These are phyloP conservation scores for Ophiostoma ulmi DNA, from an alignment of 2,329 filamentous ascomycete genomes.

Conservation along the genomic window DNA sequence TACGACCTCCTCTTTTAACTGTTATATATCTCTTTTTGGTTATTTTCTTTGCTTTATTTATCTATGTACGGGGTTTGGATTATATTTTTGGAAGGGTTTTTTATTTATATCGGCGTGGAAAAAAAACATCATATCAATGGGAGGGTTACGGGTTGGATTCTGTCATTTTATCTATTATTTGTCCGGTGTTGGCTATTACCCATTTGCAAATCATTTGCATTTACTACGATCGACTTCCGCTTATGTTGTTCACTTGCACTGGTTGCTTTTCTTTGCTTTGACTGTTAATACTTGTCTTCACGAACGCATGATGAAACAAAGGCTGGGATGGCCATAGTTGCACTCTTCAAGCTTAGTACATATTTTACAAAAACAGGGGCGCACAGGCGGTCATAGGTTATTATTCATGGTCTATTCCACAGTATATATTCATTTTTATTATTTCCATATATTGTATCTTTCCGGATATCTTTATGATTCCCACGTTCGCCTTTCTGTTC, in stretches of 20 bases:
- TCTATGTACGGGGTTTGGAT: not conserved
- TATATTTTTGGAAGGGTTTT: not conserved
- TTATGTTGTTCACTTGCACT: not conserved
- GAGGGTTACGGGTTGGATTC: not conserved
- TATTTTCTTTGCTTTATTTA: not conserved
- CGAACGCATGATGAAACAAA: conserved; percentile 2
- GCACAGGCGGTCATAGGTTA: not conserved
- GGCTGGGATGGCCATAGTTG: not conserved
- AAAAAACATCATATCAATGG: conserved; percentile 14
- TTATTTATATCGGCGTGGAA: conserved; percentile 13
- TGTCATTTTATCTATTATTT: not conserved
- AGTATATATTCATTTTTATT: not conserved
- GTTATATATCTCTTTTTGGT: not conserved
- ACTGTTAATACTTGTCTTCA: conserved; percentile 8
- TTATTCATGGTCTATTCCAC: not conserved
- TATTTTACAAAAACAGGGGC: not conserved
- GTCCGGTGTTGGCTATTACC: conserved; percentile 3
- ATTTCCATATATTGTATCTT: not conserved
- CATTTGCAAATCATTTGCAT: not conserved
- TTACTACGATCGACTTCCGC: not conserved
- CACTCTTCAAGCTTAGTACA: not conserved
- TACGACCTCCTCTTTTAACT: not conserved
- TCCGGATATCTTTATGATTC: not conserved
- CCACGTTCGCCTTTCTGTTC: not conserved
- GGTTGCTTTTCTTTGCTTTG: conserved; percentile 10